Conservation (phyloP, 768 basidiomycete genomes). For the Mycena filopes region DNA sequence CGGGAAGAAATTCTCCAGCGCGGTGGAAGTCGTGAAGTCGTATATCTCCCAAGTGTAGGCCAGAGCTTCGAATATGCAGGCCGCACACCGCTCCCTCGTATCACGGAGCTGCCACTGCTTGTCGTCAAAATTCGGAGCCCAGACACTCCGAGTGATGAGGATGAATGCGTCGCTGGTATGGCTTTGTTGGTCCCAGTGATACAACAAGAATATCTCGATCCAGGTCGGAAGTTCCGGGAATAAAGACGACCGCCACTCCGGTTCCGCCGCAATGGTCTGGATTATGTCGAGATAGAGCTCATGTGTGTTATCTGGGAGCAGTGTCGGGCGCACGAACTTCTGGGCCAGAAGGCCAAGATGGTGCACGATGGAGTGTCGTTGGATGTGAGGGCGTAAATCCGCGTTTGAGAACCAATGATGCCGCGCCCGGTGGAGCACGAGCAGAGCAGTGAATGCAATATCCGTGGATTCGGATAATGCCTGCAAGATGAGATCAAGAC, state of each 20-base stretch:
- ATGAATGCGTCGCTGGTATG: neutral
- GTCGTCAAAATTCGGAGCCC: neutral
- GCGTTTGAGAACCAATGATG: neutral
- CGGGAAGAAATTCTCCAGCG: neutral
- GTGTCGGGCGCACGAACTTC: neutral
- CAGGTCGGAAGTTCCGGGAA: neutral
- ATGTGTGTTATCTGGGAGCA: neutral
- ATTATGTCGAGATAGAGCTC: neutral
- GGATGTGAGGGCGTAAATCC: neutral
- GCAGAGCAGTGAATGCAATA: neutral
- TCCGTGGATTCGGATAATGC: neutral
- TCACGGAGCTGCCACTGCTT: neutral
- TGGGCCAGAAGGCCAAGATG: neutral
- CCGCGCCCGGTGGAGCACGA: neutral
- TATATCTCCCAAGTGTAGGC: neutral
- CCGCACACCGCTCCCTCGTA: neutral
- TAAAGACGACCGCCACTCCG: neutral
- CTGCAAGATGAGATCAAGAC: neutral
- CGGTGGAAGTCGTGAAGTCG: neutral
- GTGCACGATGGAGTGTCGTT: neutral
- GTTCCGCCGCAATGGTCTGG: neutral
- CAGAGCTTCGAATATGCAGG: neutral
- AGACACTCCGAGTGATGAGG: neutral
- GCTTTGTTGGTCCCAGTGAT: too few relatives aligned
- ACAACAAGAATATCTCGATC: neutral